Evolutionary conservation across 2,329 filamentous ascomycete genomes (phyloP), one percentile per base, ranked within the genome.

Genomic region (Talaromyces pinophilus): DNA sequence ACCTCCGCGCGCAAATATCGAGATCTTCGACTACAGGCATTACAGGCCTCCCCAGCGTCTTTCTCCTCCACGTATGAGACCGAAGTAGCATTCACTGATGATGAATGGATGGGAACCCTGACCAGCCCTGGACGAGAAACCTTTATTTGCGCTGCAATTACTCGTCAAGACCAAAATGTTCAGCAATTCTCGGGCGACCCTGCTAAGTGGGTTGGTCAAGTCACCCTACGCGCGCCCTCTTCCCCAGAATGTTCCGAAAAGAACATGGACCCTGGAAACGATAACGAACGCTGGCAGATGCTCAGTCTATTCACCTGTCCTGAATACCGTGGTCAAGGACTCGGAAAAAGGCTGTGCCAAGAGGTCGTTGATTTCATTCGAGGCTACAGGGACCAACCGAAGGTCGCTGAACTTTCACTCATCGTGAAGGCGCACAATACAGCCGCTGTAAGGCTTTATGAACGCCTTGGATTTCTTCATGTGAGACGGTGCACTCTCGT

Each of bases 401-500:
- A 46, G 42, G n/a, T 46, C 42, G 42, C n/a, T 19, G 42, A 46
- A 10, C 17, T 46, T 19, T 46, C n/a, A 8, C 42, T 46, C 42
- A 15, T 46, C n/a, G 42, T 46, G n/a, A 46, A 46, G 42, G 42
- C 42, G 42, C 42, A 46, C n/a, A 46, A 46, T 19, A 19, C 42
- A 46, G 42, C 17, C 42, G 42, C 42, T 19, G 42, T 46, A 7
- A 19, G 6, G 42, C 42, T 46, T 19, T 46, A 46, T 46, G 42
- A 46, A 15, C n/a, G 42, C 17, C 42, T 46, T 19, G 42, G 42
- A 19, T 46, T 46, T 46, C 1, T 19, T 10, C 17, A 19, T 46
- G 67, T 69, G 10, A 75, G 74, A 11, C 71, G 52, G 48, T 72
- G 70, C 59, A 77, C 75, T 13, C 71, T 76, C 22, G 71, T 67